Base-by-base conservation (phyloP, 1,284 basidiomycete species). In the Ceratobasidium sp. region DNA sequence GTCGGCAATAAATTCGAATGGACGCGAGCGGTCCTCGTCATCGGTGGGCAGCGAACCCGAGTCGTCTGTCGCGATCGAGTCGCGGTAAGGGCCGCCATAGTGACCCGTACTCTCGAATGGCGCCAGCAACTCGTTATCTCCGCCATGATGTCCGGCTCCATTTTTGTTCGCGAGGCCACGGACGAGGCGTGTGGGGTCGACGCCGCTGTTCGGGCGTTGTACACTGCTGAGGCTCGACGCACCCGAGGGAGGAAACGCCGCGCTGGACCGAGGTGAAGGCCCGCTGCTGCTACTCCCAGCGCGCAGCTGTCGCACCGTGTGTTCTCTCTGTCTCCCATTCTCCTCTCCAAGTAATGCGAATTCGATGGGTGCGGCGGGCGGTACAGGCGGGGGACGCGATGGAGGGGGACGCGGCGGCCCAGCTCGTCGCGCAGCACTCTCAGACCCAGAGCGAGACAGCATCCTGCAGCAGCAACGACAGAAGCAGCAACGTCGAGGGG, bases 361-460 rank as follows among this genome's bases (percentile, higher is more conserved):
- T 43, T 61, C 58, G 43, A 61, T 61, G 3, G 66, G 66, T 26
- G 66, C n/a, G 44, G 44, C 43, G 16, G 64, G 47, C n/a, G 58
- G 38, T 18, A 58, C 66, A 18, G 35, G 35, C 35, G 35, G 35
- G 11, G 66, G 66, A 28, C 44, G 66, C 54, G 66, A 43, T 23
- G 66, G 66, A 13, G 66, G 66, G 35, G 66, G 66, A 28, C 66
- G 52, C 11, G 66, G 66, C 41, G 66, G 66, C 23, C 63, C 63
- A 16, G 49, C 18, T 18, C 47, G 47, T 23, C 30, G 18, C 14
- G 58, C 58, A 43, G 64, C 50, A 23, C 52, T 58, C 66, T 67
- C 50, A 16, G 47, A 44, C n/a, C 58, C 58, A 43, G 54, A 43
- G 35, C 66, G 35, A 32, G 66, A 57, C 50, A 69, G 41, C 66